Evolutionary conservation across 768 basidiomycete species (phyloP), one percentile per base, ranked within the genome.

Genomic region (Sporobolomyces pararoseus): DNA sequence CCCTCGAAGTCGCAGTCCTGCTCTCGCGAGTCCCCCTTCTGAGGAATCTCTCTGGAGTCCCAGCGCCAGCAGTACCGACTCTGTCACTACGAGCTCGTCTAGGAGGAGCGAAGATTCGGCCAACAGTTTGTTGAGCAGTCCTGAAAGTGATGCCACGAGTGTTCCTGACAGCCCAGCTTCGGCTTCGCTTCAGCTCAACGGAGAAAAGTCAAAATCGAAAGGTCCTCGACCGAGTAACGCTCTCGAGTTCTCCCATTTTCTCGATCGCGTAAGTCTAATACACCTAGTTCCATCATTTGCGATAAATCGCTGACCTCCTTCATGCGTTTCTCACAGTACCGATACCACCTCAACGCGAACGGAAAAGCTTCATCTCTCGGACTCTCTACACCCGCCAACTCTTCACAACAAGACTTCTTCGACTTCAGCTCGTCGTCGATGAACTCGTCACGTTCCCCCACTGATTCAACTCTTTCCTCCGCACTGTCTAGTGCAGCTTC

Each of bases 231-330:
- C 65, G 29, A 66, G 57, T 51, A 63, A 53, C 13, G 65, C 68
- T n/a, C 50, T 55, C 23, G 68, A 73, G 55, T 73, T 73, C 32
- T 70, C 65, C n/a, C 39, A 49, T 42, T 70, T 74, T 51, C 66
- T 74, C 39, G 68, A 70, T 32, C 57, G 68, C 46, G 70, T 71
- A 27, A 37, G 70, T 61, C 17, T 29, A 7, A 32, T 21, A 12
- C 44, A 23, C 23, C 29, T 37, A 2, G n/a, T 27, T 49, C 59
- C 13, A 31, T 23, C 17, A 1, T 5, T 23, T 3, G 5, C 19
- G 17, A n/a, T 21, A 7, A 4, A 52, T 19, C 27, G 21, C 63
- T 70, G 39, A 60, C 57, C 17, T 44, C 14, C 2, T 37, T 34
- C 25, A 2, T 37, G 3, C 12, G 10, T 27, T 21, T 55, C 53